Evolutionary conservation across 108 stramenopile genomes (phyloP).

Genomic region (Nannochloropsis gaditana): DNA sequence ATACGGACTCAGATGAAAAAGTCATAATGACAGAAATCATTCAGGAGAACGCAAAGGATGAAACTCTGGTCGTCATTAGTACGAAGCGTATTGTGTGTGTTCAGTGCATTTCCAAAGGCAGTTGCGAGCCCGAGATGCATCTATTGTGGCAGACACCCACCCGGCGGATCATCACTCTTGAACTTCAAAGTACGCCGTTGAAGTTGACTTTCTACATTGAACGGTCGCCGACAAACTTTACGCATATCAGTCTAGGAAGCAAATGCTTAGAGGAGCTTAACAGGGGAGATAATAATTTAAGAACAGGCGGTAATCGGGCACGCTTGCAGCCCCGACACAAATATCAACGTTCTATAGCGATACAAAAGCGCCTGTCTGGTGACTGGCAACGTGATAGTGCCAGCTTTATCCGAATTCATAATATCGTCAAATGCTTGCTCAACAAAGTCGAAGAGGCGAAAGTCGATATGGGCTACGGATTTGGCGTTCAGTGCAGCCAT

Average conservation of each 20-base stretch:
- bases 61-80: not conserved
- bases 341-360: not conserved
- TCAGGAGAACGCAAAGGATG: not conserved
- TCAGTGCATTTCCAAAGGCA: not conserved
- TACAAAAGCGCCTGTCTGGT: not conserved
- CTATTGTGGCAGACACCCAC: not conserved
- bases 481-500: conserved; percentile 4
- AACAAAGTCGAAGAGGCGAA: not conserved
- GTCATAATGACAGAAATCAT: not conserved
- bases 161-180: not conserved
- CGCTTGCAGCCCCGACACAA: not conserved
- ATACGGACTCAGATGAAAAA: not conserved
- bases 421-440: not conserved
- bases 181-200: not conserved
- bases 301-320: not conserved
- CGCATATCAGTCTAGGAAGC: not conserved
- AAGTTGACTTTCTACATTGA: not conserved
- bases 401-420: not conserved
- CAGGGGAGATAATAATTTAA: not conserved
- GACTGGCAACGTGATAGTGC: not conserved
- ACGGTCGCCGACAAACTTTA: not conserved
- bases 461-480: not conserved
- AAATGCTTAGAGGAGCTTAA: not conserved
- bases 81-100: not conserved
- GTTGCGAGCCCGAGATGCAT: not conserved